Base-by-base conservation (phyloP, 2,329 filamentous ascomycete genomes). In the Pestalotiopsis sp. region DNA sequence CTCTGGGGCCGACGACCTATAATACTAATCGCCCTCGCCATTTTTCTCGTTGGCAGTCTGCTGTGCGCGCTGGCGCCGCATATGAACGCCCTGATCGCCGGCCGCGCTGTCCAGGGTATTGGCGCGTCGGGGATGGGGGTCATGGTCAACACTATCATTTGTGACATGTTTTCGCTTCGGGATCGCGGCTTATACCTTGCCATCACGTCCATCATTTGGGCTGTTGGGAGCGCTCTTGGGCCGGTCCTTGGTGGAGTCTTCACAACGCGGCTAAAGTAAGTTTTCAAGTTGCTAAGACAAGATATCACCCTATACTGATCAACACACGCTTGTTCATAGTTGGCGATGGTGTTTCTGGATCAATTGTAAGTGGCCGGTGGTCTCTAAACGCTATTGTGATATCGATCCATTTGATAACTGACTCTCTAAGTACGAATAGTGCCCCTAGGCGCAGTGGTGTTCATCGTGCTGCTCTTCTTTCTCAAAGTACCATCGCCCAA, bases 221-320 rank as follows among this genome's bases (percentile, higher is more conserved):
- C 90, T 1, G 76, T 91, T 23, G 90, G 91, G 3, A 87, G 85
- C 45, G 87, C 87, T 0, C 79, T 92, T n/a, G 92, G 91, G 0
- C 91, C 91, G 0, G 81, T 91, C 2, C 78, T 92, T 3, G 90
- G 91, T 20, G 92, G 92, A 7, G 85, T 87, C 0, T 90, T 93
- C 71, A 91, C 91, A 0, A 83, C 61, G 6, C 66, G 64, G 3
- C 17, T 69, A 13, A 49, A 63, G 70, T 71, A 39, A 66, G 70
- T 66, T n/a, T 23, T 20, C 27, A 57, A 6, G 11, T 20, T 25
- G 14, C 13, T n/a, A 7, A 23, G n/a, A 41, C 11, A 36, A 36
- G 31, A 36, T 36, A 9, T 13, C 17, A 65, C 31, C 31, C 7
- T 4, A 25, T 20, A 20, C 13, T 39, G 11, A 20, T 4, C 82